Percentiles rank a stretch among this genome's conserved stretches.
Conservation (phyloP, 2,329 filamentous ascomycete genomes). For the Fusarium oxysporum region DNA sequence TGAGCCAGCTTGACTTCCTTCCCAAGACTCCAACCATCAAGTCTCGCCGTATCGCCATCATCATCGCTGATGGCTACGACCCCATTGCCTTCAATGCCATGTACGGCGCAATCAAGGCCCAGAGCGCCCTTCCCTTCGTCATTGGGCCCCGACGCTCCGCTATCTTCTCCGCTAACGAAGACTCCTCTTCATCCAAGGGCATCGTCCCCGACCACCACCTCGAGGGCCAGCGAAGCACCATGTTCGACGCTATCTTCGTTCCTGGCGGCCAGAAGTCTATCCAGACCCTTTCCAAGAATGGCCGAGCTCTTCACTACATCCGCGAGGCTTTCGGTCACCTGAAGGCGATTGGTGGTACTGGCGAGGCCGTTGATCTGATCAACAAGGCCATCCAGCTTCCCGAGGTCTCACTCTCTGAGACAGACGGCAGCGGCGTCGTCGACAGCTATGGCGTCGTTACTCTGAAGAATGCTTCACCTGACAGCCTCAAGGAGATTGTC, state of each 20-base stretch:
- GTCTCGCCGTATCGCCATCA: slow-evolving; percentile 77
- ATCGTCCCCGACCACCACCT: slow-evolving; percentile 80
- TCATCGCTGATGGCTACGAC: slow-evolving; percentile 84
- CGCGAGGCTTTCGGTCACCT: slow-evolving; percentile 85
- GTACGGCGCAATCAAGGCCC: slow-evolving; percentile 70
- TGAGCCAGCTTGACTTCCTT: slow-evolving; percentile 77
- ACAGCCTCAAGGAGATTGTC: slow-evolving; percentile 70
- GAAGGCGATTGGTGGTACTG: slow-evolving; percentile 81
- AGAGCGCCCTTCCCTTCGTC: slow-evolving; percentile 76
- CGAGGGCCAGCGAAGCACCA: slow-evolving; percentile 80
- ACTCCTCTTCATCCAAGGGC: slow-evolving; percentile 63
- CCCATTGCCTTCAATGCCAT: slow-evolving; percentile 72
- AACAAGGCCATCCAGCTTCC: slow-evolving; percentile 58
- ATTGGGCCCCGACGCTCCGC: slow-evolving; percentile 75
- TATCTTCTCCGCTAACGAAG: slow-evolving; percentile 71
- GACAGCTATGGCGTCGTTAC: slow-evolving; percentile 86
- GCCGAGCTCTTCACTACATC: slow-evolving; percentile 80
- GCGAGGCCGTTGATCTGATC: slow-evolving; percentile 76
- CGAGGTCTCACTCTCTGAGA: slow-evolving; percentile 54
- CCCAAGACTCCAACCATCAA: slow-evolving; percentile 74
- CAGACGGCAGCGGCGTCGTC: slow-evolving; percentile 56
- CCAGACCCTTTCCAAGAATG: slow-evolving; percentile 73
- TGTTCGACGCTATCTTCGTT: slow-evolving; percentile 84
- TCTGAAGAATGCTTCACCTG: slow-evolving; percentile 62
- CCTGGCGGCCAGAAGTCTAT: slow-evolving; percentile 76